phyloP scores from a whole-genome alignment of 116 monocot genomes.

The Dioscorea cayenensis region DNA sequence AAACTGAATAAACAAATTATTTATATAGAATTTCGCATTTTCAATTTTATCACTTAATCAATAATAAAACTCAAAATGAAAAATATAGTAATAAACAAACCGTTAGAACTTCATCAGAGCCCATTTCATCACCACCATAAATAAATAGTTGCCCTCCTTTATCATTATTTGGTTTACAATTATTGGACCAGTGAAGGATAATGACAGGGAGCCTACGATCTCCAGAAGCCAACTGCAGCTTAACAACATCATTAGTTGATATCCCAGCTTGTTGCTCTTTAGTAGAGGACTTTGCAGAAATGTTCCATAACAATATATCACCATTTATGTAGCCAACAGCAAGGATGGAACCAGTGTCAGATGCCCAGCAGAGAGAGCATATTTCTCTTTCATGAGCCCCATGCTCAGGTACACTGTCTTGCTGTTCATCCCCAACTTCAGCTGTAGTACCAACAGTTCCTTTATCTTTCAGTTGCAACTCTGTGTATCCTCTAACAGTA shows the following conservation, averaged over 20 bases:
- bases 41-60: too few relatives aligned
- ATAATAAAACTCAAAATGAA: neutral
- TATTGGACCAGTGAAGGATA: constrained; percentile 82
- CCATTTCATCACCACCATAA: constrained; percentile 97
- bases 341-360: constrained; percentile 46
- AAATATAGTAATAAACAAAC: constrained; percentile 24
- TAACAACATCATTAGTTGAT: constrained; percentile 61
- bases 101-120: constrained; percentile 97
- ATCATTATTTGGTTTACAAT: constrained; percentile 39
- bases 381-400: constrained; percentile 71
- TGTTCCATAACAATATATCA: constrained; percentile 85
- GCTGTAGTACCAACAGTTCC: constrained; percentile 14
- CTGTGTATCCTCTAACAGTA: constrained; percentile 45
- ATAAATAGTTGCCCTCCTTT: constrained; percentile 74
- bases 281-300: constrained; percentile 33
- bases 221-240: constrained; percentile 83
- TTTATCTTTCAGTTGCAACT: constrained; percentile 53
- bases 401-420: constrained; percentile 15
- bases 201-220: constrained; percentile 84
- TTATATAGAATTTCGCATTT: too few relatives aligned
- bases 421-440: constrained; percentile 15
- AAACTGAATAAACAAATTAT: too few relatives aligned
- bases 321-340: constrained; percentile 94
- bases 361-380: constrained; percentile 90
- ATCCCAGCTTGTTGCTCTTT: constrained; percentile 34